These are phyloP conservation scores for Venturia nashicola DNA, from an alignment of 2,329 filamentous ascomycete species.

Conservation along the genomic window DNA sequence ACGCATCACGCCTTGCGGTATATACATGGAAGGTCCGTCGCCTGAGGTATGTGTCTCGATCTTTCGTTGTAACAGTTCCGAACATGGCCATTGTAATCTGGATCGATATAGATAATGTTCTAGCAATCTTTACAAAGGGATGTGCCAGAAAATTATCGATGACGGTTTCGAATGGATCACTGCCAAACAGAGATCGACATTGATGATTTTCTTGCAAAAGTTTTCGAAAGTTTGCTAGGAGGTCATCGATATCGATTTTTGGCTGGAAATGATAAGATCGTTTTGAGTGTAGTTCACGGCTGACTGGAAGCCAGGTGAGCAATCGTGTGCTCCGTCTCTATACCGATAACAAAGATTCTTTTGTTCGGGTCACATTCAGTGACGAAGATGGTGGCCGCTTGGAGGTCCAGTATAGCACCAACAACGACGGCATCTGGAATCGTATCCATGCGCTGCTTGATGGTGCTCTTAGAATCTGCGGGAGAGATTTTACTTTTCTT, in stretches of 20 bases:
- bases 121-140: no score
- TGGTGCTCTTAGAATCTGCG: conserved; percentile 50
- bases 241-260: not conserved
- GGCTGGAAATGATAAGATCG: not conserved
- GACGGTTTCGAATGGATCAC: not conserved
- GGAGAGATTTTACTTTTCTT: conserved; percentile 51
- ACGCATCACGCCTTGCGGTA: conserved; percentile 27
- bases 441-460: conserved; percentile 51
- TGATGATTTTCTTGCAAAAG: not conserved
- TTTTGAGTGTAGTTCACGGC: not conserved
- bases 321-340: conserved; percentile 63
- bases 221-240: not conserved
- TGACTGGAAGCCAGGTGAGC: conserved; percentile 26
- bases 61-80: not conserved
- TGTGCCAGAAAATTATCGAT: no score
- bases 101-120: no score
- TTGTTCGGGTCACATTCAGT: conserved; percentile 58
- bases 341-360: conserved; percentile 45
- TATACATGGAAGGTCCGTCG: conserved; percentile 33
- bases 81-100: not conserved
- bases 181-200: not conserved
- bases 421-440: conserved; percentile 40
- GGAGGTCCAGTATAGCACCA: conserved; percentile 39
- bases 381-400: conserved; percentile 62
- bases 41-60: conserved; percentile 33